phyloP scores from a whole-genome alignment of 2,329 filamentous ascomycete genomes.

The Arthrobotrys iridis region DNA sequence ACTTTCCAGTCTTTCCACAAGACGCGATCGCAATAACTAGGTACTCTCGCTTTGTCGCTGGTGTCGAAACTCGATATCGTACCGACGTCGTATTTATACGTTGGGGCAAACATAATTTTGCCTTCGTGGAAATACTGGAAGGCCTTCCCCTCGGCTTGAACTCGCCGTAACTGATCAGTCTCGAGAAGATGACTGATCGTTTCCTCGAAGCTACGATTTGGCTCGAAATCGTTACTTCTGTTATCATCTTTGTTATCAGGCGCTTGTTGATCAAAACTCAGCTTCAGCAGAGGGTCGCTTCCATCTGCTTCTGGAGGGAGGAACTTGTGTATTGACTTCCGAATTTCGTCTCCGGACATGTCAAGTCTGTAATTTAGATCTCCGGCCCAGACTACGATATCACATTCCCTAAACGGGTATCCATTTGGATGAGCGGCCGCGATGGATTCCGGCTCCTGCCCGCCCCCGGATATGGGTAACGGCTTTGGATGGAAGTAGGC shows the following conservation, averaged over 20 bases:
- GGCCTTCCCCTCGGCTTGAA: conserved; percentile 78
- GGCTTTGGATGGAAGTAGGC: conserved; percentile 70
- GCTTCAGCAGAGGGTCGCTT: conserved; percentile 27
- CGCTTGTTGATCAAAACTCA: neutral
- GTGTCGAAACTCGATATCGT: conserved; percentile 91
- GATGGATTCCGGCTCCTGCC: conserved; percentile 19
- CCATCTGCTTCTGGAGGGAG: conserved; percentile 45
- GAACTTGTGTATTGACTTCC: conserved; percentile 71
- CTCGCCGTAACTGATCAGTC: conserved; percentile 83
- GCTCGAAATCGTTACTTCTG: conserved; percentile 67
- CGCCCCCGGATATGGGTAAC: conserved; percentile 40
- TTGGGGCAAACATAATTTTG: conserved; percentile 85
- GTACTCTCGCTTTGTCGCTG: conserved; percentile 89
- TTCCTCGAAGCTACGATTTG: conserved; percentile 38
- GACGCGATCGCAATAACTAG: conserved; percentile 97
- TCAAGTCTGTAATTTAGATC: conserved; percentile 95
- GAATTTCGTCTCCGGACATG: conserved; percentile 88
- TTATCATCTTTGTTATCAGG: conserved; percentile 77
- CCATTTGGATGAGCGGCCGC: conserved; percentile 33
- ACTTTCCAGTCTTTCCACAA: conserved; percentile 66
- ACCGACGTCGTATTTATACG: conserved; percentile 98
- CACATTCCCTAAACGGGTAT: conserved; percentile 74
- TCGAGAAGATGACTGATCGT: conserved; percentile 71
- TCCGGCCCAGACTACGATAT: conserved; percentile 95
- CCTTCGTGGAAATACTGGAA: conserved; percentile 96